Conservation (phyloP, 2,329 filamentous ascomycete species). For the Colletotrichum theobromicola region DNA sequence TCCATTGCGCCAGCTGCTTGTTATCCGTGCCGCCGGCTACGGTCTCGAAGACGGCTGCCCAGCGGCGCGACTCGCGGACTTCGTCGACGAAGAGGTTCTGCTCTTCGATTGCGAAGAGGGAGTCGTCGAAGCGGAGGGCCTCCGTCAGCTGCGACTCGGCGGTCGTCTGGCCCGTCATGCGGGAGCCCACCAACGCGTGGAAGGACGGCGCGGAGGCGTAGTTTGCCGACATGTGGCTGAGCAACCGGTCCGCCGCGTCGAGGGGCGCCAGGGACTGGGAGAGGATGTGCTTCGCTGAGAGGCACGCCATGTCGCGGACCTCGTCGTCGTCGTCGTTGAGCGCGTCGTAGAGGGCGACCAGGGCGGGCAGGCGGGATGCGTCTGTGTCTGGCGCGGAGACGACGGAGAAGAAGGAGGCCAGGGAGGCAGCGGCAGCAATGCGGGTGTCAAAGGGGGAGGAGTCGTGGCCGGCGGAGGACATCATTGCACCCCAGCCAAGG, state of each 20-base stretch:
- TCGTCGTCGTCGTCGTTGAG: constrained; percentile 94
- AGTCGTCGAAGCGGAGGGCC: constrained; percentile 62
- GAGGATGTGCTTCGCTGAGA: constrained; percentile 52
- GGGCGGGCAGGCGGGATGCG: constrained; percentile 54
- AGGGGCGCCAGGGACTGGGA: constrained; percentile 50
- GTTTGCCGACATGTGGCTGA: constrained; percentile 43
- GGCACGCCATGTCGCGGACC: constrained; percentile 70
- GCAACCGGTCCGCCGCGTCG: constrained; percentile 51
- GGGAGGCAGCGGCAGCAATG: constrained; percentile 61
- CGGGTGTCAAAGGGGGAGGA: constrained; percentile 68
- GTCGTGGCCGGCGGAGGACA: constrained; percentile 33
- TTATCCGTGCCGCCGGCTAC: constrained; percentile 14
- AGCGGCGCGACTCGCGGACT: constrained; percentile 73
- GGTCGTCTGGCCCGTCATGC: constrained; percentile 45
- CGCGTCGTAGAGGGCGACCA: constrained; percentile 74
- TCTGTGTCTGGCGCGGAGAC: constrained; percentile 29
- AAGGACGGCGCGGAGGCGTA: constrained; percentile 44
- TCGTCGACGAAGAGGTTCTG: constrained; percentile 95
- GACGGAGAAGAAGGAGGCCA: constrained; percentile 54
- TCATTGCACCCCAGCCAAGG: constrained; percentile 53
- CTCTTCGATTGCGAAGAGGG: constrained; percentile 87
- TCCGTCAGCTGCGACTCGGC: constrained; percentile 44
- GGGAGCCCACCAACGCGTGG: constrained; percentile 41
- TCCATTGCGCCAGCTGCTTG: constrained; percentile 50
- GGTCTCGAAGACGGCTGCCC: constrained; percentile 58